phyloP scores from a whole-genome alignment of 2,329 filamentous ascomycete species.

The Domatiomyces globalis region DNA sequence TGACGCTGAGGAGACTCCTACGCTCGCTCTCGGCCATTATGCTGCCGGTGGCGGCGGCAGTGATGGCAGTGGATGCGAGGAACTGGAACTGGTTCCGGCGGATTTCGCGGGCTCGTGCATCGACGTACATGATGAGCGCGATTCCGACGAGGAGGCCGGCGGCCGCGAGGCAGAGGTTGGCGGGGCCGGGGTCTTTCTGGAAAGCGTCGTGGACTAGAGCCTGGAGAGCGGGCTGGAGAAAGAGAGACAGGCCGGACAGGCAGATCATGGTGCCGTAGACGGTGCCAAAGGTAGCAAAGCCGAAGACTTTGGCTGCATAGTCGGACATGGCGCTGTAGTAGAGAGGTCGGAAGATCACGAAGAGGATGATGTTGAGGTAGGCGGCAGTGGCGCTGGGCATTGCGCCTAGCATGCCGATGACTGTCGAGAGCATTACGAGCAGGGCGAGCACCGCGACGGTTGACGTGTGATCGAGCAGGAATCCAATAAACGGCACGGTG shows the following conservation, averaged over 20 bases:
- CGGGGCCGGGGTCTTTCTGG: constrained; percentile 56
- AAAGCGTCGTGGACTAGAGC: constrained; percentile 61
- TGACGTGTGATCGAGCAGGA: constrained; percentile 61
- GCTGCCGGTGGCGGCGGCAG: background rate
- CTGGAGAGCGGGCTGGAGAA: constrained; percentile 67
- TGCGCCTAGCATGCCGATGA: constrained; percentile 62
- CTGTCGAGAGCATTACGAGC: constrained; percentile 57
- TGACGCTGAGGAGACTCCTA: constrained; percentile 1
- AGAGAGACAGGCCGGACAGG: constrained; percentile 67
- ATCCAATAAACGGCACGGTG: constrained; percentile 71
- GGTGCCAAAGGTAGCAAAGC: constrained; percentile 79
- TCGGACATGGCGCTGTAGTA: constrained; percentile 89
- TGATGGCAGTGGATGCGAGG: constrained; percentile 13
- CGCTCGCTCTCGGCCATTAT: background rate
- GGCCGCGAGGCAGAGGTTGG: constrained; percentile 55
- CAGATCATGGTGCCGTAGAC: constrained; percentile 87
- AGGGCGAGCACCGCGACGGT: constrained; percentile 55
- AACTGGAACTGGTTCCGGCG: constrained; percentile 5
- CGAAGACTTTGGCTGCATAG: constrained; percentile 83
- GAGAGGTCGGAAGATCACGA: constrained; percentile 72
- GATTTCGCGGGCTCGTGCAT: constrained; percentile 29
- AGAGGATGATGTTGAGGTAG: constrained; percentile 67
- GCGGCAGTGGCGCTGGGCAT: constrained; percentile 55
- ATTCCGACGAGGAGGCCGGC: constrained; percentile 52
- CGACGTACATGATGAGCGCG: constrained; percentile 54